Evolutionary conservation across 2,329 filamentous ascomycete genomes (phyloP).

Genomic region (Ceratocystis alfenasii): DNA sequence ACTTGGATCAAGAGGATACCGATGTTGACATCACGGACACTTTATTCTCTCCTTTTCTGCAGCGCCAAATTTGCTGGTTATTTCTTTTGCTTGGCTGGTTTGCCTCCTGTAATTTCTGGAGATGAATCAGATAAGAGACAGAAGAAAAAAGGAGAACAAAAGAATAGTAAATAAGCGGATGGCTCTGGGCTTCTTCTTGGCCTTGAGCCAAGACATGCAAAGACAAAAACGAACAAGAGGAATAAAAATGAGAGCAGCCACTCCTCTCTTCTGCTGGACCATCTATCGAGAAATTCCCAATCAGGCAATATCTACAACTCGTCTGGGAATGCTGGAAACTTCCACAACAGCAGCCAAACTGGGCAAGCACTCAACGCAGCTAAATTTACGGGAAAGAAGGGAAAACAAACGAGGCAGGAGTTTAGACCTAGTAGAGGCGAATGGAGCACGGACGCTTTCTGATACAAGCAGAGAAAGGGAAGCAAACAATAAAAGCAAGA

Average conservation of each 20-base stretch:
- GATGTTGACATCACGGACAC: slow-evolving; percentile 1
- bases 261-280: neutral
- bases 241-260: neutral
- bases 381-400: neutral
- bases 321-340: neutral
- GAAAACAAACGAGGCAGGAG: neutral
- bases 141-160: neutral
- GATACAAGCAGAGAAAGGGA: slow-evolving; percentile 6
- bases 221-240: neutral
- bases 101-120: neutral
- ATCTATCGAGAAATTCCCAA: neutral
- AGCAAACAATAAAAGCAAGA: neutral
- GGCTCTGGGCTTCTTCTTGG: too few species aligned
- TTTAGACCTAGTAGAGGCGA: neutral
- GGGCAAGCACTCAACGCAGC: neutral
- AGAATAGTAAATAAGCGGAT: neutral
- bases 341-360: neutral
- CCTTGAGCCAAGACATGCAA: neutral
- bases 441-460: slow-evolving; percentile 10
- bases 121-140: neutral
- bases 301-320: slow-evolving; percentile 8
- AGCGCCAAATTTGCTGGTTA: neutral
- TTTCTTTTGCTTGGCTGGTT: neutral
- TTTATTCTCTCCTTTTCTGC: neutral
- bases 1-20: slow-evolving; percentile 5